phyloP scores from a whole-genome alignment of 2,329 filamentous ascomycete species.

The Aspergillus floridensis region DNA sequence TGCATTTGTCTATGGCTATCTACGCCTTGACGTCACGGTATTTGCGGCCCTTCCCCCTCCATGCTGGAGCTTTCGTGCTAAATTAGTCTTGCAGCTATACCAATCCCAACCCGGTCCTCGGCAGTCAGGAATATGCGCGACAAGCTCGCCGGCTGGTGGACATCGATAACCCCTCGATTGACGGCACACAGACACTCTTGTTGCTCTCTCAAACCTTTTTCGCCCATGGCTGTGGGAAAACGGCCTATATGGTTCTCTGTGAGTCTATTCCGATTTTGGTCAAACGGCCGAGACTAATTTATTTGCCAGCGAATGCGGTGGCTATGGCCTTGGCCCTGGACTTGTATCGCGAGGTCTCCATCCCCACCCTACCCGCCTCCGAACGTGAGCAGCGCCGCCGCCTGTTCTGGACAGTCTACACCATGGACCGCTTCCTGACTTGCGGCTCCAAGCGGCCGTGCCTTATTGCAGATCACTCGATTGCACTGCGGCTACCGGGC shows the following conservation, averaged over 20 bases:
- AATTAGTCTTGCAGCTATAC: conserved; percentile 60
- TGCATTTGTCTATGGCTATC: conserved; percentile 53
- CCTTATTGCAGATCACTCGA: conserved; percentile 73
- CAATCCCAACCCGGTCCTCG: conserved; percentile 64
- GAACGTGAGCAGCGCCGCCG: conserved; percentile 75
- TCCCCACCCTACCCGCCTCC: conserved; percentile 59
- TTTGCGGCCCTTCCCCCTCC: conserved; percentile 18
- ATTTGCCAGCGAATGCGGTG: conserved; percentile 62
- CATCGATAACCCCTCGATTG: conserved; percentile 76
- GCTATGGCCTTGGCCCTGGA: conserved; percentile 82
- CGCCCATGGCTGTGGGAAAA: conserved; percentile 75
- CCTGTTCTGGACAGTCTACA: conserved; percentile 86
- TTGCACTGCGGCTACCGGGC: conserved; percentile 71
- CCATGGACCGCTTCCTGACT: conserved; percentile 79
- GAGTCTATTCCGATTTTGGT: conserved; percentile 23
- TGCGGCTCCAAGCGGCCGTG: conserved; percentile 80
- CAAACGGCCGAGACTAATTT: not conserved
- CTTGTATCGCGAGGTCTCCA: conserved; percentile 71
- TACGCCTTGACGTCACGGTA: conserved; percentile 62
- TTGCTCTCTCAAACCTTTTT: conserved; percentile 74
- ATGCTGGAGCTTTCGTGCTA: conserved; percentile 18
- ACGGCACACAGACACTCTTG: conserved; percentile 71
- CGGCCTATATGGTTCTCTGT: conserved; percentile 83
- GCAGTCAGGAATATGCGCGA: conserved; percentile 71
- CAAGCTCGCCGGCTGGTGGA: conserved; percentile 69